Conservation (phyloP, 2,329 filamentous ascomycete genomes). For the Fusarium sp. region DNA sequence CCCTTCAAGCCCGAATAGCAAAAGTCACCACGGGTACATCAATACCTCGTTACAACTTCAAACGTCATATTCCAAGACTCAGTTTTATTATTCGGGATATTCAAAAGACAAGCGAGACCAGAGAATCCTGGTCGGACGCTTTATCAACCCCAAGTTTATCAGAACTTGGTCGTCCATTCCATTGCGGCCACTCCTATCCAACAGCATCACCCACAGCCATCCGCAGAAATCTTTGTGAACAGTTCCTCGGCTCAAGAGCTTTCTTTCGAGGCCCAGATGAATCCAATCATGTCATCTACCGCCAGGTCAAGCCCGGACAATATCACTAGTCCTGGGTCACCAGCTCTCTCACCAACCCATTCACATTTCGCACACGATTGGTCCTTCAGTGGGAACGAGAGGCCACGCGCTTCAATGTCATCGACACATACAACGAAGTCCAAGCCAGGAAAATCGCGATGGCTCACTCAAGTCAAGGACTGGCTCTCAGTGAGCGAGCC, state of each 20-base stretch:
- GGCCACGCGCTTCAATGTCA: constrained; percentile 26
- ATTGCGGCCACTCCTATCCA: not conserved
- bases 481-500: constrained; percentile 67
- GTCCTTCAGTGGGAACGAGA: constrained; percentile 43
- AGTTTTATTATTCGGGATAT: too few relatives aligned
- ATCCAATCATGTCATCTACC: constrained; percentile 26
- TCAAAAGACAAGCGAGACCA: too few relatives aligned
- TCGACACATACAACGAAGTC: constrained; percentile 37
- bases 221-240: too few relatives aligned
- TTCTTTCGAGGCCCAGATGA: not conserved
- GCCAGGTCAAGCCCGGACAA: constrained; percentile 17
- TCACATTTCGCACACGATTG: constrained; percentile 47
- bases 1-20: too few relatives aligned
- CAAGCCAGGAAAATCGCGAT: constrained; percentile 53
- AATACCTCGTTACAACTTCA: too few relatives aligned
- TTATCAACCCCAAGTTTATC: too few relatives aligned
- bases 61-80: too few relatives aligned
- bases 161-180: too few relatives aligned
- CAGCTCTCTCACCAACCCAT: constrained; percentile 31
- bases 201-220: not conserved
- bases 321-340: constrained; percentile 24
- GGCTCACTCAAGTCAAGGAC: constrained; percentile 62
- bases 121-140: too few relatives aligned
- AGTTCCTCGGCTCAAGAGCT: not conserved
- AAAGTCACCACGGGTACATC: too few relatives aligned